A percentile compares a stretch with the other conserved stretches of the same genome.
These are phyloP conservation scores for Rosellinia necatrix DNA, from an alignment of 2,329 filamentous ascomycete species.

Conservation along the genomic window DNA sequence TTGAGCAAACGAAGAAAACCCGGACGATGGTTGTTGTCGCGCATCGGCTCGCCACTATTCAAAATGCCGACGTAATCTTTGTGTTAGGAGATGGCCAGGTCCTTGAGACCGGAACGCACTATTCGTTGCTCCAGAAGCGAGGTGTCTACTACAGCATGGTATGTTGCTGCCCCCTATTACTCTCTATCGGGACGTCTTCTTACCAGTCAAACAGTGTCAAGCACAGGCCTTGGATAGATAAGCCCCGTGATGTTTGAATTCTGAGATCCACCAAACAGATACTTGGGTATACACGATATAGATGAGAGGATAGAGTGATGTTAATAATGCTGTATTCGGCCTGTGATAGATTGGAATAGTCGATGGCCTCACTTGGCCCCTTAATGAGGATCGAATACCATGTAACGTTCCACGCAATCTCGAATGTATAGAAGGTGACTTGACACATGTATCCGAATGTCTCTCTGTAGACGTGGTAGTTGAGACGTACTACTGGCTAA, in stretches of 20 bases:
- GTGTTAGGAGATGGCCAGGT: constrained; percentile 71
- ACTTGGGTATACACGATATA: too few relatives aligned
- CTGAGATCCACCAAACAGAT: neutral
- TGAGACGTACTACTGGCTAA: constrained; percentile 11
- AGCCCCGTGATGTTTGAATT: neutral
- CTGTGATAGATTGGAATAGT: neutral
- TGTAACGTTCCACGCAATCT: neutral
- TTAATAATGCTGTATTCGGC: neutral
- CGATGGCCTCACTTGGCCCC: neutral
- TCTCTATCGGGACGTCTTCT: constrained; percentile 2
- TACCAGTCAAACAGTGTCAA: constrained; percentile 37
- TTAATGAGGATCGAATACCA: neutral
- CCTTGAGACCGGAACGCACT: constrained; percentile 57
- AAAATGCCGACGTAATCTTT: constrained; percentile 78
- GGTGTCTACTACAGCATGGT: constrained; percentile 64
- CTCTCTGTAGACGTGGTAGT: neutral
- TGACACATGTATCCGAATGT: neutral
- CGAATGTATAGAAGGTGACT: neutral
- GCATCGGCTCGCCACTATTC: constrained; percentile 75
- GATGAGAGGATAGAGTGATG: neutral
- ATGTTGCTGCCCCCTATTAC: constrained; percentile 36
- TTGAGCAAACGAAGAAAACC: constrained; percentile 65
- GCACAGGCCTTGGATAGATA: constrained; percentile 39
- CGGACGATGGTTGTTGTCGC: constrained; percentile 76
- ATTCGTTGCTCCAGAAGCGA: constrained; percentile 53